Evolutionary conservation across 2,329 filamentous ascomycete genomes (phyloP), one percentile per base, ranked within the genome.

Genomic region (Penicillium verrucosum): DNA sequence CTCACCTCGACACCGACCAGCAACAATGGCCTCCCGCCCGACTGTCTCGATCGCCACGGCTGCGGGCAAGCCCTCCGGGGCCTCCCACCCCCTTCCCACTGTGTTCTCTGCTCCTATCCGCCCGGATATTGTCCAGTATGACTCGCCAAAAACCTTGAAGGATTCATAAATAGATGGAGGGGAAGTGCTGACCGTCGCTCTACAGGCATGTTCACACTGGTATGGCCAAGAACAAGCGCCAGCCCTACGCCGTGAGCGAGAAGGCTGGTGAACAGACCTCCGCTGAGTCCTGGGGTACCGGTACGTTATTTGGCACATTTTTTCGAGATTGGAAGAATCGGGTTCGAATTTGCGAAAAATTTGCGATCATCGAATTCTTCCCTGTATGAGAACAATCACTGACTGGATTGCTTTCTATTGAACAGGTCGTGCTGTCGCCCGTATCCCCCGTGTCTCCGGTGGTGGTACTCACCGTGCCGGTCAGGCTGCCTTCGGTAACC

Each of bases 231-330:
- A 99, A 99, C 89, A 97, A 96, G 89, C 89, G 94, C 80, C 94
- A 99, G 84, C 92, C 94, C 72, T 99, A 99, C 81, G 87, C 94
- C 76, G 94, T 99, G 85, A 96, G 92, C 89, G 93, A 97, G 89
- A 99, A 99, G 90, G 94, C 94, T 78, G 94, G 94, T 85, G 94
- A 99, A 85, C 94, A 99, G 85, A 99, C 94, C 78, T 96, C 91
- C 82, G 94, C 94, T 78, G 94, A 99, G 87, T 99, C 95, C 70
- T 99, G 94, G 94, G 93, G 93, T 88, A 97, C 93, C 84, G 93
- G 91, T 95, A 80, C 82, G 89, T 89, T 51, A 57, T 36, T 54
- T 58, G 38, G 48, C 41, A 46, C 40, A 59, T 51, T 49, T 58
- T 60, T 60, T 70, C 58, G 55, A 44, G 61, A 62, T 64, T 57